phyloP scores from a whole-genome alignment of 129 eudicot genomes.

The Glebionis coronaria region DNA sequence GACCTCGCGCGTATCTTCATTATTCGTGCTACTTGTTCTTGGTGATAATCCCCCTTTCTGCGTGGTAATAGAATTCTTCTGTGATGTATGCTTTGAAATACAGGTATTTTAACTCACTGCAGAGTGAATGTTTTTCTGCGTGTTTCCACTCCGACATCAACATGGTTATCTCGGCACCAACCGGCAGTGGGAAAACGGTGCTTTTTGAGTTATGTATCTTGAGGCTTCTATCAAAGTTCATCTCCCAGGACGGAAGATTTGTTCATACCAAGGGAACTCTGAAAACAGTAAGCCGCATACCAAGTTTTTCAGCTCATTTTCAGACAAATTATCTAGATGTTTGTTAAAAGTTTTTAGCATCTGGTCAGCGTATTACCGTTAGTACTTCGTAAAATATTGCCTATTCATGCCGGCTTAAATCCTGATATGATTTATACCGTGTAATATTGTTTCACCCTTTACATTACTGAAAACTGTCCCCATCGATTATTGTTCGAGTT shows the following conservation, averaged over 20 bases:
- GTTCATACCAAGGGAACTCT: slow-evolving; percentile 71
- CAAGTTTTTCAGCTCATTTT: slow-evolving; percentile 17
- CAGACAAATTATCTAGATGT: slow-evolving; percentile 2
- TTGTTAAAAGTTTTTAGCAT: slow-evolving; percentile 2
- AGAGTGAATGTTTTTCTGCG: slow-evolving; percentile 96
- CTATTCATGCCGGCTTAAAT: slow-evolving; percentile 6
- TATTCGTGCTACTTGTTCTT: slow-evolving; percentile 9
- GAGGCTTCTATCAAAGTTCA: slow-evolving; percentile 84
- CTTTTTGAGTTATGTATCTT: slow-evolving; percentile 94
- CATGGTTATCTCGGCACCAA: slow-evolving; percentile 99
- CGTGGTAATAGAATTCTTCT: slow-evolving; percentile 6
- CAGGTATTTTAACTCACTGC: slow-evolving; percentile 97
- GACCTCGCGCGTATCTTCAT: neutral
- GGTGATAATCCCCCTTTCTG: slow-evolving; percentile 14
- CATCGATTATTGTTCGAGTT: slow-evolving; percentile 4
- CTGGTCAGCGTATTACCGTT: slow-evolving; percentile 6
- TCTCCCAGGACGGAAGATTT: slow-evolving; percentile 70
- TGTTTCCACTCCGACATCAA: slow-evolving; percentile 88
- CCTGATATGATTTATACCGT: slow-evolving; percentile 19
- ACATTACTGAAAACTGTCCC: slow-evolving; percentile 11
- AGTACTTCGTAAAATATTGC: slow-evolving; percentile 14
- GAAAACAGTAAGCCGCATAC: slow-evolving; percentile 68
- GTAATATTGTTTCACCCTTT: slow-evolving; percentile 17
- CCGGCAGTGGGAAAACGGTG: slow-evolving; percentile 99
- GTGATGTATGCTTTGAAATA: slow-evolving; percentile 4